A percentile compares a stretch with the other conserved stretches of the same genome.
These are phyloP conservation scores for Pleurotus pulmonarius DNA, from an alignment of 768 basidiomycete genomes.

Conservation along the genomic window DNA sequence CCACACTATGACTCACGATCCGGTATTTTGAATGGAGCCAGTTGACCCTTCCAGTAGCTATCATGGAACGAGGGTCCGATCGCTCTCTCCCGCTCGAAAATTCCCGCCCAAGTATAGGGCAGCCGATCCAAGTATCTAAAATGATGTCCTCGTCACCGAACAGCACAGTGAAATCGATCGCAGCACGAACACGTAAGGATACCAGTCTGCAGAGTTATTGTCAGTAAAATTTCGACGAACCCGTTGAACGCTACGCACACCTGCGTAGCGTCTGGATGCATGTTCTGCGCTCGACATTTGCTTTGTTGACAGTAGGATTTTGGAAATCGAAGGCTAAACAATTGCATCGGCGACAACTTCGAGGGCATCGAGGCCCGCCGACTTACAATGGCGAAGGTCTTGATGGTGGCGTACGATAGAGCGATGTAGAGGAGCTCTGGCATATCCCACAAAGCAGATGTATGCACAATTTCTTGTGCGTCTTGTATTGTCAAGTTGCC, in stretches of 20 bases:
- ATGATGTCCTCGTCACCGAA: too few relatives aligned
- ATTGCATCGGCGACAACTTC: background rate
- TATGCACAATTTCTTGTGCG: slow-evolving; percentile 37
- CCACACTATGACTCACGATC: slow-evolving; percentile 22
- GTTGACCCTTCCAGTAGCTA: slow-evolving; percentile 33
- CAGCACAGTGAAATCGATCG: too few relatives aligned
- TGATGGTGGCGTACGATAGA: slow-evolving; percentile 46
- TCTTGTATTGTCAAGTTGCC: slow-evolving; percentile 37
- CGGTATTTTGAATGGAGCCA: slow-evolving; percentile 34
- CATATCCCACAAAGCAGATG: slow-evolving; percentile 38
- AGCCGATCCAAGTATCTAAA: slow-evolving; percentile 25
- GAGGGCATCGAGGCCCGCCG: background rate
- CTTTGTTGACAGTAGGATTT: slow-evolving; percentile 36
- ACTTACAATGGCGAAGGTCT: slow-evolving; percentile 46
- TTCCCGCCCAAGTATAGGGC: slow-evolving; percentile 24
- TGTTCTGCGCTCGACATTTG: slow-evolving; percentile 31
- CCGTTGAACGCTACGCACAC: slow-evolving; percentile 31
- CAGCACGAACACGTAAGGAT: slow-evolving; percentile 32
- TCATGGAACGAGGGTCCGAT: slow-evolving; percentile 28
- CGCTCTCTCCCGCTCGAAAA: slow-evolving; percentile 5
- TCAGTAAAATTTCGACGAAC: background rate
- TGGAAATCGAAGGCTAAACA: slow-evolving; percentile 41
- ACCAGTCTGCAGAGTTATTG: slow-evolving; percentile 30
- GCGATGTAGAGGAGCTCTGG: slow-evolving; percentile 35
- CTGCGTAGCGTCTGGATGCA: slow-evolving; percentile 40